Evolutionary conservation across 352 stramenopile species (phyloP).

Genomic region (Hyaloperonospora brassicae): DNA sequence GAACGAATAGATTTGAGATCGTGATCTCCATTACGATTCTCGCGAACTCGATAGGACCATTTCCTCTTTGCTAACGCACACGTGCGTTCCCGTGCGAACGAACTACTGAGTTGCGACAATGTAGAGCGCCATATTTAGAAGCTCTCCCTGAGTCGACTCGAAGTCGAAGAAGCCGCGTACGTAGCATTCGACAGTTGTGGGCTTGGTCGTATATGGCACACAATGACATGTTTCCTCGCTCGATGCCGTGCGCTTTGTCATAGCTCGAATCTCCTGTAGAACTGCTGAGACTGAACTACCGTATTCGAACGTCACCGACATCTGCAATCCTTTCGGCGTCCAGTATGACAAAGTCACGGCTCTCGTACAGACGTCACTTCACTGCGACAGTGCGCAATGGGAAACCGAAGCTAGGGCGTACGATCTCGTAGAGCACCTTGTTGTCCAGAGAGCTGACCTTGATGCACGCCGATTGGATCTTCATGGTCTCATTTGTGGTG

Average conservation of each 20-base stretch:
- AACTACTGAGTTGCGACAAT: constrained; percentile 26
- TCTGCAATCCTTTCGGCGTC: constrained; percentile 31
- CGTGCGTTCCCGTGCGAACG: constrained; percentile 20
- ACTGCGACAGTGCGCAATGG: constrained; percentile 40
- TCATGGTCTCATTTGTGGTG: constrained; percentile 38
- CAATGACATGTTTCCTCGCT: constrained; percentile 42
- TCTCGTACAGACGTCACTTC: constrained; percentile 34
- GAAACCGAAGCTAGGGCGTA: constrained; percentile 39
- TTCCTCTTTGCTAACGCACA: constrained; percentile 37
- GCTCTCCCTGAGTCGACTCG: constrained; percentile 23
- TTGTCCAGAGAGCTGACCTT: constrained; percentile 41
- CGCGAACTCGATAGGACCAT: constrained; percentile 26
- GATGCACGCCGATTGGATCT: constrained; percentile 40
- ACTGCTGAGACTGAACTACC: constrained; percentile 36
- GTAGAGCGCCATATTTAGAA: constrained; percentile 29
- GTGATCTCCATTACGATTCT: constrained; percentile 26
- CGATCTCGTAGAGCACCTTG: constrained; percentile 40
- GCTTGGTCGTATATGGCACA: constrained; percentile 35
- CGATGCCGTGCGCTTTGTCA: constrained; percentile 19
- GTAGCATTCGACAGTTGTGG: constrained; percentile 37
- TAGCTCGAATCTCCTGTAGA: constrained; percentile 29
- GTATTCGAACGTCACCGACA: constrained; percentile 26
- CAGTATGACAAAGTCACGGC: constrained; percentile 29
- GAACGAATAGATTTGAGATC: constrained; percentile 28
- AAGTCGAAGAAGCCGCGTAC: constrained; percentile 37